Evolutionary conservation across 371 early-diverging fungal species (phyloP).

Genomic region (Parasitella parasitica): DNA sequence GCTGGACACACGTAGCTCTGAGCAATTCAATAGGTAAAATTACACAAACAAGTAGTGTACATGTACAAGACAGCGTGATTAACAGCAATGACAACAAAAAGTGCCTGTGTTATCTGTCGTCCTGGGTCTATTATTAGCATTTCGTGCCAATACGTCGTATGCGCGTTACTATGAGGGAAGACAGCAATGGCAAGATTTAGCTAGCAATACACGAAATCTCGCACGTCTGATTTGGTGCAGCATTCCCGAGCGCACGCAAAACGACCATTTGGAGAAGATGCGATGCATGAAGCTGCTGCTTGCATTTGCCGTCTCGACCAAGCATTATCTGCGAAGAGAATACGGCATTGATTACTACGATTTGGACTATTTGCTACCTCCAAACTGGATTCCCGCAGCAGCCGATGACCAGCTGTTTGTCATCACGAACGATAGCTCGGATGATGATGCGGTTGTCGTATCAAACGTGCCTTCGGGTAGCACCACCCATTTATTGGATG

Average conservation of each 20-base stretch:
- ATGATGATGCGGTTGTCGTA: conserved; percentile 3
- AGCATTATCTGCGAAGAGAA: conserved; percentile 74
- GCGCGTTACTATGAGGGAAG: conserved; percentile 79
- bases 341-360: conserved; percentile 58
- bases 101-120: conserved; percentile 63
- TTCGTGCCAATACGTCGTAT: conserved; percentile 80
- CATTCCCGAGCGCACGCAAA: conserved; percentile 47
- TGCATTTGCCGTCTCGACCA: conserved; percentile 68
- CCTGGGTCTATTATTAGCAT: conserved; percentile 70
- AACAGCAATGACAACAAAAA: background rate
- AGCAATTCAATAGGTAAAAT: conserved; percentile 40
- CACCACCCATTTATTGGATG: conserved; percentile 9
- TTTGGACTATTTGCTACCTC: conserved; percentile 54
- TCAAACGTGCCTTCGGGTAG: background rate
- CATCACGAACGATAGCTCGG: conserved; percentile 11
- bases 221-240: conserved; percentile 68
- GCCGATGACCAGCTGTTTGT: conserved; percentile 28
- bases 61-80: no score
- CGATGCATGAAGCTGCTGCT: conserved; percentile 72
- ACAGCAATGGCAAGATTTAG: conserved; percentile 62
- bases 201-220: conserved; percentile 58
- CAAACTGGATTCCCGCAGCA: conserved; percentile 45
- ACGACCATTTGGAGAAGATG: conserved; percentile 63
- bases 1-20: conserved; percentile 30
- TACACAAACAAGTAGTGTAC: background rate